These are phyloP conservation scores for Fraxinus latifolia DNA, from an alignment of 305 asterid genomes.

Conservation along the genomic window DNA sequence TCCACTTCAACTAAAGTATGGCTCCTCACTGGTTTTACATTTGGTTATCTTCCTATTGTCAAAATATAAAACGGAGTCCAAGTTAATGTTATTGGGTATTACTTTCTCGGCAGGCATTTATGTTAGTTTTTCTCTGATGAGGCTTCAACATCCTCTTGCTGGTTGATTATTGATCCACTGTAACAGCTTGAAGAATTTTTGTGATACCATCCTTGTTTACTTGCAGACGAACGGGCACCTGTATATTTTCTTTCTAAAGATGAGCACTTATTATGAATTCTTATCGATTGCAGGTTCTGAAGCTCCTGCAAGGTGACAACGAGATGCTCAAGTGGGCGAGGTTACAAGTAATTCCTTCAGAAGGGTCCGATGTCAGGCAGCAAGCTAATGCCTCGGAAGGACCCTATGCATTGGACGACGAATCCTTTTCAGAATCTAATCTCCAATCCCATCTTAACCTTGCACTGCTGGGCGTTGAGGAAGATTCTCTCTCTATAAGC, in stretches of 20 bases:
- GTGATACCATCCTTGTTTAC: not conserved
- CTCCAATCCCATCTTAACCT: constrained; percentile 77
- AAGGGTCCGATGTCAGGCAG: constrained; percentile 31
- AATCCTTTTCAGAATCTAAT: constrained; percentile 52
- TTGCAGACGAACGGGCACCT: not conserved
- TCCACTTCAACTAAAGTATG: not conserved
- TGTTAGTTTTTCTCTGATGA: not conserved
- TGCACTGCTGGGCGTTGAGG: constrained; percentile 82
- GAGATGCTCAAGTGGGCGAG: constrained; percentile 72
- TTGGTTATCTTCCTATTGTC: not conserved
- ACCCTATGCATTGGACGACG: constrained; percentile 59
- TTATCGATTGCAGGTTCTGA: constrained; percentile 47
- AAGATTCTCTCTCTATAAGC: constrained; percentile 65
- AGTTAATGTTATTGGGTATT: not conserved
- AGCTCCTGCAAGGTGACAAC: constrained; percentile 79
- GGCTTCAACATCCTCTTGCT: not conserved
- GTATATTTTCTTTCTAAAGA: not conserved
- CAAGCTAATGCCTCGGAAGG: constrained; percentile 41
- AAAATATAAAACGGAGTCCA: not conserved
- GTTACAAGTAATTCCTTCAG: constrained; percentile 55
- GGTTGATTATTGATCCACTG: not conserved
- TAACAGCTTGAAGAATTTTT: not conserved
- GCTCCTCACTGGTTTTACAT: not conserved
- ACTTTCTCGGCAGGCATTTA: not conserved
- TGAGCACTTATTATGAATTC: not conserved